Percentiles rank a stretch among this genome's conserved stretches.
These are phyloP conservation scores for Oenanthe javanica DNA, from an alignment of 140 eudicot species.

Conservation along the genomic window DNA sequence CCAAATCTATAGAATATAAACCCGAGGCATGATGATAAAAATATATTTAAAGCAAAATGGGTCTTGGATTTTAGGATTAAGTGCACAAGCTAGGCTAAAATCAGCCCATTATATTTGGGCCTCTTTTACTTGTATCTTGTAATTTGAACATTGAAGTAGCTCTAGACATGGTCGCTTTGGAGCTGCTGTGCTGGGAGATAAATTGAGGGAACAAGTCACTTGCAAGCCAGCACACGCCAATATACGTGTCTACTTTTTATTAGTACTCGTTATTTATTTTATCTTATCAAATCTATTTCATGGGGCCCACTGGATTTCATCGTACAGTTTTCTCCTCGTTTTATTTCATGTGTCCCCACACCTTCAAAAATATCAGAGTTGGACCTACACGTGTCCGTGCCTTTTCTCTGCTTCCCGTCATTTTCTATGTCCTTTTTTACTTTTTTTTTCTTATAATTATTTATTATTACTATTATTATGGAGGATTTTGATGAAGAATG, in stretches of 20 bases:
- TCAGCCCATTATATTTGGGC: neutral
- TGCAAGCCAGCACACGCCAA: slow-evolving; percentile 2
- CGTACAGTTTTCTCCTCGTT: neutral
- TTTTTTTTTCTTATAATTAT: too few relatives aligned
- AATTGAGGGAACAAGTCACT: neutral
- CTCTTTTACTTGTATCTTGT: neutral
- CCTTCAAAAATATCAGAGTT: neutral
- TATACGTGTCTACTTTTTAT: slow-evolving; percentile 2
- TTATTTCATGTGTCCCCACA: neutral
- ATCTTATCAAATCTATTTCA: neutral
- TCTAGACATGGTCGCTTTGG: neutral
- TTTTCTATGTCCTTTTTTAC: neutral
- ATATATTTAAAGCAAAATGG: neutral
- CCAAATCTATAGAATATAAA: too few relatives aligned
- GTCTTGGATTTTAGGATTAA: neutral
- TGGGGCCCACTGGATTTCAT: neutral
- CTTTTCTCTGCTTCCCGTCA: neutral
- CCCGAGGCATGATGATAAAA: too few relatives aligned
- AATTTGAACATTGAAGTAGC: neutral
- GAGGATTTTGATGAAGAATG: too few relatives aligned
- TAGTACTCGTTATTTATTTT: neutral
- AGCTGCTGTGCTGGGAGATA: neutral
- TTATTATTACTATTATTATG: too few relatives aligned
- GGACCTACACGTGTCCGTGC: slow-evolving; percentile 5
- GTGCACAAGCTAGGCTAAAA: neutral